Base-by-base conservation (phyloP, 2,329 filamentous ascomycete species). In the Colletotrichum costaricense region DNA sequence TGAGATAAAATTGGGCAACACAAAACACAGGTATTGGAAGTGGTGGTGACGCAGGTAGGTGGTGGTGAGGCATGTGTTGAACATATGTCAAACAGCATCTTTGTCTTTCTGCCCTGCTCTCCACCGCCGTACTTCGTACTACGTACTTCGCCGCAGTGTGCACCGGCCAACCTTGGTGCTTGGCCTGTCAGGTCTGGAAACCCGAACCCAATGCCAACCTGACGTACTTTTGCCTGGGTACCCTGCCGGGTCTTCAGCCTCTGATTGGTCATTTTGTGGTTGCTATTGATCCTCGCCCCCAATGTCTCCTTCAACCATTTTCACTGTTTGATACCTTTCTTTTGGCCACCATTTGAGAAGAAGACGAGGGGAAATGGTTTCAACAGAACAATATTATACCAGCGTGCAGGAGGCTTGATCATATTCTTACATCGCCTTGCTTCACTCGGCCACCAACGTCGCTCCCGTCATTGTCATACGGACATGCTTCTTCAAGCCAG, bases 201-300 rank as follows among this genome's bases (percentile, higher is more conserved):
- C 60, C 67, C 67, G 65, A 69, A 57, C 42, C 46, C 38, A 54
- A n/a, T 57, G 14, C 55, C 55, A 46, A 62, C 46, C 62, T 42
- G 55, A 69, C 66, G 64, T 62, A 62, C 42, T 66, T 62, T 30
- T 9, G 35, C 64, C 56, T 62, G 56, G 60, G 60, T 63, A 19
- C 60, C 46, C 60, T 63, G 60, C 60, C 46, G 28, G 6, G 11
- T 63, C 4, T 26, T 16, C 22, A 35, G 30, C 26, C 46, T 63
- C 60, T 30, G 42, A 14, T 52, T 63, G 60, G 60, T 4, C 60
- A 49, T 24, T 19, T 16, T 46, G 12, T 35, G 19, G 26, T 42
- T 19, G 42, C 24, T 9, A 56, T 54, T 63, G 35, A 58, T 52
- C 49, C 52, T 42, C n/a, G 26, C 49, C 49, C 52, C 33, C 59